Conservation (phyloP, 371 early-diverging fungal genomes). For the Mucor racemosus region DNA sequence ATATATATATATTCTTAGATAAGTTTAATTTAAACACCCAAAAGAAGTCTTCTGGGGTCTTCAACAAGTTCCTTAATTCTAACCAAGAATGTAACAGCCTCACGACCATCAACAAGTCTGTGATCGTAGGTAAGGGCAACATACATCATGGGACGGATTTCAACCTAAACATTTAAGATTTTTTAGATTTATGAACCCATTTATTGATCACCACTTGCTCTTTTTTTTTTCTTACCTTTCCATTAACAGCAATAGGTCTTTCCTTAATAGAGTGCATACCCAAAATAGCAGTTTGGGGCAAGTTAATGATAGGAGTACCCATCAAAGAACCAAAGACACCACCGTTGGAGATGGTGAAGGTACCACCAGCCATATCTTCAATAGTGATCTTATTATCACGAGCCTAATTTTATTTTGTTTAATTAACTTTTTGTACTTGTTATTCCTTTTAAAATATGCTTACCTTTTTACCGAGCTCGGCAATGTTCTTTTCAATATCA, state of each 20-base stretch:
- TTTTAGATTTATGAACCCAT: background rate
- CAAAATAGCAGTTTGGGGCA: slow-evolving; percentile 96
- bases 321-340: slow-evolving; percentile 96
- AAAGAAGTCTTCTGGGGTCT: slow-evolving; percentile 91
- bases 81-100: slow-evolving; percentile 97
- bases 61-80: slow-evolving; percentile 95
- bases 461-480: slow-evolving; percentile 85
- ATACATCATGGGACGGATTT: slow-evolving; percentile 98
- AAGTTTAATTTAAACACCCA: slow-evolving; percentile 66
- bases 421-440: background rate
- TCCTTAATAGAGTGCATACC: slow-evolving; percentile 99
- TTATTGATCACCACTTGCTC: background rate
- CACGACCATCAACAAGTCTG: slow-evolving; percentile 97
- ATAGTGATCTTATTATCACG: slow-evolving; percentile 93
- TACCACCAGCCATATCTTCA: slow-evolving; percentile 97
- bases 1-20: background rate
- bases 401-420: slow-evolving; percentile 61
- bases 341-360: slow-evolving; percentile 98
- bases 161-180: slow-evolving; percentile 56
- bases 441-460: background rate
- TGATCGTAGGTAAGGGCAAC: slow-evolving; percentile 98
- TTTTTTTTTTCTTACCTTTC: slow-evolving; percentile 61
- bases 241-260: slow-evolving; percentile 91
- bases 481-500: slow-evolving; percentile 91
- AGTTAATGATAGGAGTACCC: slow-evolving; percentile 98